These are phyloP conservation scores for Knufia fluminis DNA, from an alignment of 2,329 filamentous ascomycete species.

Conservation along the genomic window DNA sequence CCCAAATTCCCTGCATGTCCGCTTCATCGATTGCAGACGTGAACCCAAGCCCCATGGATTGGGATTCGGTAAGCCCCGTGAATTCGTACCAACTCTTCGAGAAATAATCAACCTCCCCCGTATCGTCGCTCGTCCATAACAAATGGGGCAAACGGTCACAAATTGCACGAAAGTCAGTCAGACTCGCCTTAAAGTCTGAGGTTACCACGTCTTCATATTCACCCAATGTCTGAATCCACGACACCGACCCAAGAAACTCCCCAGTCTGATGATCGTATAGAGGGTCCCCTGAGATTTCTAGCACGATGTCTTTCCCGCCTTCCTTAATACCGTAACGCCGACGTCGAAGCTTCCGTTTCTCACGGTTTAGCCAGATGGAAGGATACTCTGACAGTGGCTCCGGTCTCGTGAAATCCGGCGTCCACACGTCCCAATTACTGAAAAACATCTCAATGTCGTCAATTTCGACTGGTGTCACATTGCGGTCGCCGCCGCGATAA, in stretches of 20 bases:
- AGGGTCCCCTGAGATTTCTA: not conserved
- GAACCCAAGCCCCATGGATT: not conserved
- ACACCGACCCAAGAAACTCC: not conserved
- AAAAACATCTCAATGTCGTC: slow-evolving; percentile 1
- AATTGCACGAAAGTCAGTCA: slow-evolving; percentile 1
- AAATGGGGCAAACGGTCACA: slow-evolving; percentile 1
- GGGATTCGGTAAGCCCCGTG: not conserved
- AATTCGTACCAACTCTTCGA: not conserved
- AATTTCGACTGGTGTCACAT: slow-evolving; percentile 1
- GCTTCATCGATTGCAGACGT: not conserved
- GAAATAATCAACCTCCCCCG: not conserved
- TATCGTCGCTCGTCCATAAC: not conserved
- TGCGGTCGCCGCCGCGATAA: not conserved
- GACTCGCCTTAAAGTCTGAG: not conserved
- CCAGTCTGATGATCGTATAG: not conserved
- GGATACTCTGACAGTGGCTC: not conserved
- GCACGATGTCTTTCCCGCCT: not conserved
- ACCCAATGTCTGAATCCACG: not conserved
- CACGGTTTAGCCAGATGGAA: not conserved
- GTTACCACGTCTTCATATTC: not conserved
- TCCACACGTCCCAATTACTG: not conserved
- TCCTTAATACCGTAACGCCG: not conserved
- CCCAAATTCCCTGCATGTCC: not conserved
- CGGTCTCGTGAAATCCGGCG: not conserved
- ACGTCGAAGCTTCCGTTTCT: not conserved